Evolutionary conservation across 1,284 basidiomycete species (phyloP).

Genomic region (Caloboletus firmus): DNA sequence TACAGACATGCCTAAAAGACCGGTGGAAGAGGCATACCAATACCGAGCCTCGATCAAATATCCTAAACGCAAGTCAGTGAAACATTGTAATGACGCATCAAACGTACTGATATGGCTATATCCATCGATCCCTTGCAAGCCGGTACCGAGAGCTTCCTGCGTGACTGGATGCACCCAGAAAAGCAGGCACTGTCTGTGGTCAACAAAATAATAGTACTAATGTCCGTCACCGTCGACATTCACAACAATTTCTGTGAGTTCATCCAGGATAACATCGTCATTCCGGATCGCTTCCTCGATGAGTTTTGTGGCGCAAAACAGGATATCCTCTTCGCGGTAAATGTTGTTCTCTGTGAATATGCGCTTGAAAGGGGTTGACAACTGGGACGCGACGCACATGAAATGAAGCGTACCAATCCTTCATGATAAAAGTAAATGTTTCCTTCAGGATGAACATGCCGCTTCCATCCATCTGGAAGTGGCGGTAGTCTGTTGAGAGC

Average conservation of each 20-base stretch:
- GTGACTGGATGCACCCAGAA: slow-evolving; percentile 13
- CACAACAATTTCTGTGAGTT: slow-evolving; percentile 15
- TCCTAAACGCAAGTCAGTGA: slow-evolving; percentile 7
- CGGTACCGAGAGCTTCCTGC: background rate
- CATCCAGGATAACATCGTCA: slow-evolving; percentile 8
- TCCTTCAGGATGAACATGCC: slow-evolving; percentile 20
- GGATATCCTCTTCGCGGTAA: too few relatives aligned
- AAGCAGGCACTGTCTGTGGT: slow-evolving; percentile 13
- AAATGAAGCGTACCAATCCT: slow-evolving; percentile 6
- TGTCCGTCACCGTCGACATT: slow-evolving; percentile 2
- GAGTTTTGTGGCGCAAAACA: too few relatives aligned
- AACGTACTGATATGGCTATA: slow-evolving; percentile 16
- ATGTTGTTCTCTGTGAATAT: slow-evolving; percentile 17
- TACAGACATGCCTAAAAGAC: background rate
- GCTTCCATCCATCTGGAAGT: slow-evolving; percentile 3
- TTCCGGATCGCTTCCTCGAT: background rate
- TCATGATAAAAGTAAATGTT: slow-evolving; percentile 14
- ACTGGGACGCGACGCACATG: background rate
- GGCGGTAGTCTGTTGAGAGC: background rate
- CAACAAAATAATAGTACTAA: too few relatives aligned
- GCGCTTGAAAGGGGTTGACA: slow-evolving; percentile 1
- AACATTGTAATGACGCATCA: background rate
- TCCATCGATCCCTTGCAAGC: slow-evolving; percentile 1
- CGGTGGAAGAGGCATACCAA: slow-evolving; percentile 6
- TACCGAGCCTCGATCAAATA: slow-evolving; percentile 16